Evolutionary conservation across 371 early-diverging fungal genomes (phyloP), one percentile per base, ranked within the genome.

Genomic region (Umbelopsis sp.): DNA sequence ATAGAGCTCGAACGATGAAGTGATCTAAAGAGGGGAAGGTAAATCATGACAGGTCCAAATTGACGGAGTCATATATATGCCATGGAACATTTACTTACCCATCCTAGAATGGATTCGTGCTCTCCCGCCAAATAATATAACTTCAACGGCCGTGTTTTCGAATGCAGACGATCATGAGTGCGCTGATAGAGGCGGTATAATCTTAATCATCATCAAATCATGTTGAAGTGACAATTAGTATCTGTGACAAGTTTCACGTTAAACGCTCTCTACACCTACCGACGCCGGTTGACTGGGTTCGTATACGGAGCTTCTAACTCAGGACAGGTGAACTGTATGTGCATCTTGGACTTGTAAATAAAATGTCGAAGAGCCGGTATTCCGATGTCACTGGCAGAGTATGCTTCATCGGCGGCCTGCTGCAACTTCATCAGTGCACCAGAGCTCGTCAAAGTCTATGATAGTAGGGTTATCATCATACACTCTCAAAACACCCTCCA

Each of bases 281-380:
- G 73, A 74, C 76, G 79, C 67, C 72, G 77, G 37, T 82, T 76
- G 0, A 66, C 50, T 12, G 78, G 74, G 14, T 78, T 76, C 0
- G 75, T 72, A 73, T 88, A 89, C 0, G 82, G 79, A 11, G 80
- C 86, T 25, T 72, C 78, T 38, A 85, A 78, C n/a, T 80, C 83
- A 2, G 91, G 87, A 69, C 84, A 84, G 12, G 91, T 90, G 75
- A 89, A 91, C 75, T 93, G 94, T 11, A 89, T 82, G 52, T 87
- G 80, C 1, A 76, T 65, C 62, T 87, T 88, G 37, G 92, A 89
- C 72, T 90, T 89, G 80, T 89, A 92, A 51, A 92, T 69, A 71
- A 93, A 94, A 73, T 94, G 94, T 7, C 91, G 86, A 29, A 94
- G 71, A 1, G 81, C 82, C 12, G 92, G 91, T 29, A 91, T 82